Conservation (phyloP, 805 yeast genomes). For the Candida sphagnicola region DNA sequence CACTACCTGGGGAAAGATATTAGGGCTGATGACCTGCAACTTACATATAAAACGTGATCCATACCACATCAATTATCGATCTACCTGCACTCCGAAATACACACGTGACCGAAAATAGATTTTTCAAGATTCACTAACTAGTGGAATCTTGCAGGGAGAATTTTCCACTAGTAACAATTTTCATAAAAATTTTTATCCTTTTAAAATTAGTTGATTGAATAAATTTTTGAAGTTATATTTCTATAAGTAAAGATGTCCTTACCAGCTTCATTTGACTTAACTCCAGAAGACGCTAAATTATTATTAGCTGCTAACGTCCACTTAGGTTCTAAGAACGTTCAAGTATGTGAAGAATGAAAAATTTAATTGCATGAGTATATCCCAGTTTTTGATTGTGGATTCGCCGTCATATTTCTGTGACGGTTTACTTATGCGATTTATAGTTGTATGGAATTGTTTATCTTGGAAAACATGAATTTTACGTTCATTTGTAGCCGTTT, state of each 20-base stretch:
- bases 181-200: slow-evolving; percentile 1
- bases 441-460: too few relatives aligned
- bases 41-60: background rate
- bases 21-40: background rate
- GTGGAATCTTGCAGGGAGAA: slow-evolving; percentile 1
- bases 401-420: too few relatives aligned
- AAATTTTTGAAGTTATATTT: slow-evolving; percentile 1
- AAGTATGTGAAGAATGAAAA: slow-evolving; percentile 56
- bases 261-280: slow-evolving; percentile 87
- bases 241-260: slow-evolving; percentile 52
- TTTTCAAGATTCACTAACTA: background rate
- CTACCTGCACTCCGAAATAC: background rate
- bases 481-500: too few relatives aligned
- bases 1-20: too few relatives aligned
- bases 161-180: slow-evolving; percentile 1
- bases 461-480: too few relatives aligned
- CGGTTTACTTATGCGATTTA: too few relatives aligned
- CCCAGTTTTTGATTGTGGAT: background rate
- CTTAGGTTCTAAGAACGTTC: slow-evolving; percentile 99
- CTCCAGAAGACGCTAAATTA: slow-evolving; percentile 98
- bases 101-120: background rate
- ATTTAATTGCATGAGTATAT: background rate
- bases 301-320: slow-evolving; percentile 99
- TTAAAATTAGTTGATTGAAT: slow-evolving; percentile 1
- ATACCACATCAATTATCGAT: too few relatives aligned